Evolutionary conservation across 371 early-diverging fungal genomes (phyloP), one percentile per base, ranked within the genome.

Genomic region (Phascolomyces articulosus): DNA sequence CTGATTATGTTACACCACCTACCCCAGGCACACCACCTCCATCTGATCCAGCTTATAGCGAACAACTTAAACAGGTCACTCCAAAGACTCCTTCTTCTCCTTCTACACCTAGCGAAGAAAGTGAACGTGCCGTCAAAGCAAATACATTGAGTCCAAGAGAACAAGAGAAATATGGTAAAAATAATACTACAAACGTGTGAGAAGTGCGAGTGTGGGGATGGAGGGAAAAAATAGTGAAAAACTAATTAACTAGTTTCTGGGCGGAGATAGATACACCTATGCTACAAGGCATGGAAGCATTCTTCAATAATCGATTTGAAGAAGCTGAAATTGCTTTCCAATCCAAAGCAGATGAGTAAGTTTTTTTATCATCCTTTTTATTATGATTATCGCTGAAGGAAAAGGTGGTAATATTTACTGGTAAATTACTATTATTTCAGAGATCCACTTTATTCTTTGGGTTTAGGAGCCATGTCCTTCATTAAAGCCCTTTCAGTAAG

Each of bases 231-330:
- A 31, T 31, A 31, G 9, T 31, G 9, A 31, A 9, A 34, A 34
- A 34, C 6, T 9, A 34, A 34, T 9, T 6, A 34, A 34, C 6
- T 9, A 34, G 11, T 13, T 44, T 44, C 44, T 44, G 15, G 44
- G 44, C 44, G 38, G 29, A 13, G 28, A 11, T 68, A 84, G 84
- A 84, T 64, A 67, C 76, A 34, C 66, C 61, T 11, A 82, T 84
- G 82, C 63, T 78, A 15, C 63, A 73, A 28, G 85, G 79, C 16
- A 79, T 84, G 23, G 57, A 73, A 11, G 74, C 75, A 53, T 80
- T 84, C 41, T 84, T 84, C 55, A 79, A 82, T 56, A 84, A 84
- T 75, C 67, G 75, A 51, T 84, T 84, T 51, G 57, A 70, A n/a
- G 73, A 78, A n/a, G 82, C 85, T 15, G 68, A 71, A 51, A 62